Evolutionary conservation across 192 early-diverging fungal genomes (phyloP).

Genomic region (Gigaspora rosea): DNA sequence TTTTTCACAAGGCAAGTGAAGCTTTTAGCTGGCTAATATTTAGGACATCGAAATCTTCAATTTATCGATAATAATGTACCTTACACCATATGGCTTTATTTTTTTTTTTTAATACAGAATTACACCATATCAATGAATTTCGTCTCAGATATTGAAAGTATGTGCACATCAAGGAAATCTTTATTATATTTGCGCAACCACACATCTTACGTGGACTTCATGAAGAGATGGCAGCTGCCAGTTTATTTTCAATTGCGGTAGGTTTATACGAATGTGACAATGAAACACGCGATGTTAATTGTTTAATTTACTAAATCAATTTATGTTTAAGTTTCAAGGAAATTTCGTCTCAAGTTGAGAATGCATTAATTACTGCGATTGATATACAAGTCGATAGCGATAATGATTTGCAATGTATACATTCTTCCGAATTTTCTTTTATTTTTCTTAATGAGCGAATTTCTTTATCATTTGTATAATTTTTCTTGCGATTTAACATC

Average conservation of each 20-base stretch:
- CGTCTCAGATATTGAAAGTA: conserved; percentile 50
- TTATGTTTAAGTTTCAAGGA: conserved; percentile 45
- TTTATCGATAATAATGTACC: too few relatives aligned
- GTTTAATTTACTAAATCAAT: not conserved
- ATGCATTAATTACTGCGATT: conserved; percentile 28
- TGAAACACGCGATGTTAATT: not conserved
- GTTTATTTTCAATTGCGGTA: conserved; percentile 64
- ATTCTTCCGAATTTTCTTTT: not conserved
- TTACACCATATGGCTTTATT: too few relatives aligned
- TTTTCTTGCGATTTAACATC: not conserved
- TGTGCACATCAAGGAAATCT: conserved; percentile 46
- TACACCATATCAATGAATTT: conserved; percentile 60
- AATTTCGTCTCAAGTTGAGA: conserved; percentile 48
- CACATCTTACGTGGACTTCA: conserved; percentile 54
- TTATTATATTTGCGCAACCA: conserved; percentile 53
- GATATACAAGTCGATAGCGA: conserved; percentile 3
- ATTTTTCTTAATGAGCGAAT: too few relatives aligned
- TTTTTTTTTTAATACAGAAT: conserved; percentile 38
- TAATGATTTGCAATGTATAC: conserved; percentile 11
- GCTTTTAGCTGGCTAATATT: not conserved
- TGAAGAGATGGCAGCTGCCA: conserved; percentile 61
- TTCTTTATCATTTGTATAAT: not conserved
- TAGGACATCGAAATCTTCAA: too few relatives aligned
- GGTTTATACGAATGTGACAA: not conserved
- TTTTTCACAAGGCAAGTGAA: conserved; percentile 63